Evolutionary conservation across 2,329 filamentous ascomycete genomes (phyloP).

Genomic region (Fusarium nodosum): DNA sequence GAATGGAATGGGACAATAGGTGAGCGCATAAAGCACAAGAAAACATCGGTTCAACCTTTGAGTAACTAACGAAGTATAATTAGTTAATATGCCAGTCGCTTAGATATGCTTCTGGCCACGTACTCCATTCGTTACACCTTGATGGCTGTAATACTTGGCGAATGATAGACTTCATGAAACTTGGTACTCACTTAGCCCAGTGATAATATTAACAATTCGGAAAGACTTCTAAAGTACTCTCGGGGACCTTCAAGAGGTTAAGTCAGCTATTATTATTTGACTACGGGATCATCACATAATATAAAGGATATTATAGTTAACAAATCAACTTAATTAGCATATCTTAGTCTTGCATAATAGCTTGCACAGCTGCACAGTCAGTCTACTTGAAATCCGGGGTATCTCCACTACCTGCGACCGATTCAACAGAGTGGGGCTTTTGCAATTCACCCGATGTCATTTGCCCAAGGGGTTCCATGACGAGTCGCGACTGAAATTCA

Average conservation of each 20-base stretch:
- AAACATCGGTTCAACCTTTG: neutral
- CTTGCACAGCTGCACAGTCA: constrained; percentile 10
- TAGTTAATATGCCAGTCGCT: neutral
- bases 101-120: neutral
- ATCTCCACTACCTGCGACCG: constrained; percentile 17
- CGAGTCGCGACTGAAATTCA: constrained; percentile 23
- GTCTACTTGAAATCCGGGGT: constrained; percentile 35
- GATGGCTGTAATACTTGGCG: constrained; percentile 3
- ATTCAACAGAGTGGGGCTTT: constrained; percentile 32
- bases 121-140: constrained; percentile 1
- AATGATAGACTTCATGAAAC: neutral
- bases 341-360: constrained; percentile 8
- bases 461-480: constrained; percentile 26
- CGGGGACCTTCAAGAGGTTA: too few species aligned
- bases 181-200: neutral
- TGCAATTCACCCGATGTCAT: constrained; percentile 19
- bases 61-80: neutral
- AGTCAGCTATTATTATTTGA: neutral
- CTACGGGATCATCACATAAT: too few species aligned
- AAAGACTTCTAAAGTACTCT: neutral
- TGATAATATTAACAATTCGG: neutral
- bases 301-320: neutral
- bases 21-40: neutral
- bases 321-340: neutral
- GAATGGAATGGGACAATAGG: too few species aligned